Evolutionary conservation across 2,329 filamentous ascomycete genomes (phyloP).

Genomic region (Phoma herbarum): DNA sequence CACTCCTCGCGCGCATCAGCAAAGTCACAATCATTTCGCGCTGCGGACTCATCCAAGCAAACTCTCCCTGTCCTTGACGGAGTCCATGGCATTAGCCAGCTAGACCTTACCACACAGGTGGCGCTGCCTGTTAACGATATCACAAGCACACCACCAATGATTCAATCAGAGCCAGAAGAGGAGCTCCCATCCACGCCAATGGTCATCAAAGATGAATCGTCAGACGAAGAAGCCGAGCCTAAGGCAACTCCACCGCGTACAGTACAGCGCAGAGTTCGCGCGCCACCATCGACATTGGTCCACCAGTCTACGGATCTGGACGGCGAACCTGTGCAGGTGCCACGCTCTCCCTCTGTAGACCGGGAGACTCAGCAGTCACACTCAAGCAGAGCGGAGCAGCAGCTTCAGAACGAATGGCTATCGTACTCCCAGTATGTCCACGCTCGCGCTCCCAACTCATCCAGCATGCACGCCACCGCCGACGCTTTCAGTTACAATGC

Average conservation of each 20-base stretch:
- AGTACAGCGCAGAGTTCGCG: conserved; percentile 2
- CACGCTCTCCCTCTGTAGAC: conserved; percentile 32
- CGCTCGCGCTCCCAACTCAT: conserved; percentile 27
- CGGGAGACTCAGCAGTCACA: conserved; percentile 39
- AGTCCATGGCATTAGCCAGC: background rate
- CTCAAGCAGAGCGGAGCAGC: conserved; percentile 46
- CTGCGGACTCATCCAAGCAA: background rate
- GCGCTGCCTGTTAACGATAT: conserved; percentile 11
- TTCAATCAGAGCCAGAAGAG: conserved; percentile 22
- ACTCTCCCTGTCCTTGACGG: background rate
- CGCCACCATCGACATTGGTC: conserved; percentile 9
- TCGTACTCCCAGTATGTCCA: conserved; percentile 45
- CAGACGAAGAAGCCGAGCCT: conserved; percentile 26
- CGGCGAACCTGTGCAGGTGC: conserved; percentile 33
- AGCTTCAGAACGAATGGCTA: conserved; percentile 43
- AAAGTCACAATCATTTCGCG: conserved; percentile 18
- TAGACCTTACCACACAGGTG: conserved; percentile 9
- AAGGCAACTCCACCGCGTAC: conserved; percentile 17
- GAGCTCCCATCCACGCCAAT: conserved; percentile 39
- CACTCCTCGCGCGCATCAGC: conserved; percentile 3
- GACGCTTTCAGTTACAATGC: conserved; percentile 41
- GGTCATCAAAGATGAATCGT: conserved; percentile 35
- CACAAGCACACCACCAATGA: conserved; percentile 25
- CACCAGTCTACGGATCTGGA: conserved; percentile 32
- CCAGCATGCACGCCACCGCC: conserved; percentile 40